Base-by-base conservation (phyloP, 164 flowering plant species). In the Sextonia rubra region DNA sequence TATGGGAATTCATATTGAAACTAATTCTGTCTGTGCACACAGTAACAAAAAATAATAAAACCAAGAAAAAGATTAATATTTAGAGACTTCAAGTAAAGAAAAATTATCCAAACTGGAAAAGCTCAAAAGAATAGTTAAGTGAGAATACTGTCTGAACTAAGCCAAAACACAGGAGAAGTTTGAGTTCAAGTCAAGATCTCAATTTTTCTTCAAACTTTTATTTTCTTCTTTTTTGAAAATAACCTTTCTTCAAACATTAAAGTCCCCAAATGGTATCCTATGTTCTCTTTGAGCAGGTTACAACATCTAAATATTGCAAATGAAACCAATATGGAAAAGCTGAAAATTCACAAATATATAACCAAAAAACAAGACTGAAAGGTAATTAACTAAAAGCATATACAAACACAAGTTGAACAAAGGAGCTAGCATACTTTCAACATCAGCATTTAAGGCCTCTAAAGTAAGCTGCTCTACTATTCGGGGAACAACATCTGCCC, bases 401-500 rank as follows among this genome's bases (percentile, higher is more conserved):
- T 1, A 52, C 58, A 14, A 66, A 66, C 2, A 52, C 18, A 49
- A 76, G 47, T 30, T 29, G 70, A 77, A 61, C 37, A 18, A n/a
- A 64, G 56, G 67, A 80, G 78, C 55, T 68, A 71, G 18, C 22
- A 80, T 85, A 92, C 99, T 86, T 82, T 90, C 97, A 71, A 82
- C 80, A 75, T 89, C 91, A 29, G 78, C 84, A 85, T 90, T 89
- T 72, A 79, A 72, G 68, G 97, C 90, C 83, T 92, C 99, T 60
- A 82, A 12, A 5, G 91, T 85, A 63, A 94, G 95, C 73, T 87
- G 90, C 64, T 85, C 72, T 14, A 90, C 88, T 58, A 92, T 88
- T 79, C 95, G 82, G 30, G 99, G 99, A 12, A 91, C 97, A 79
- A 94, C 99, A 86, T 94, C 99, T 78, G 99, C 99, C 80, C 99